These are phyloP conservation scores for Orbilia ellipsospora DNA, from an alignment of 2,329 filamentous ascomycete species.

Conservation along the genomic window DNA sequence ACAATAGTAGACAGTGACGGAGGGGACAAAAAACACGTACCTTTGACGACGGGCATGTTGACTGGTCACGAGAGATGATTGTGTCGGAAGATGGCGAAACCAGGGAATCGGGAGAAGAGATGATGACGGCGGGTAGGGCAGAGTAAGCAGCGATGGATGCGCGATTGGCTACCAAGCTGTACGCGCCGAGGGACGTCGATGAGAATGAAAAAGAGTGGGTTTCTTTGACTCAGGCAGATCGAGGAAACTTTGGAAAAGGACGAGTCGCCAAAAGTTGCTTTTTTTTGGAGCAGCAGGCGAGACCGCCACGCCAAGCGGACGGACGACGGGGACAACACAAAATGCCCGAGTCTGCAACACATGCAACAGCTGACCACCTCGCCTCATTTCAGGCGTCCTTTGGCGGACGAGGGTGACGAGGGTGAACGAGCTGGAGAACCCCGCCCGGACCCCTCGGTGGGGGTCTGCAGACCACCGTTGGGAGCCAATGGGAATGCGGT, in stretches of 20 bases:
- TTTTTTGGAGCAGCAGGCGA: too few species aligned
- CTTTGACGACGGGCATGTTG: slow-evolving; percentile 77
- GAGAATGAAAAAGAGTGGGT: not conserved
- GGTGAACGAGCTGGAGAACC: not conserved
- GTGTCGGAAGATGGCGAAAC: not conserved
- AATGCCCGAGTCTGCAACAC: slow-evolving; percentile 16
- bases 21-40: slow-evolving; percentile 40
- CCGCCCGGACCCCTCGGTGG: slow-evolving; percentile 18
- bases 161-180: slow-evolving; percentile 10
- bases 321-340: not conserved
- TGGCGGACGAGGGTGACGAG: not conserved
- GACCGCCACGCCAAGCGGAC: slow-evolving; percentile 10
- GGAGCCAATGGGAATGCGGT: slow-evolving; percentile 19
- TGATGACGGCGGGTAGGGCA: slow-evolving; percentile 5
- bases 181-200: slow-evolving; percentile 29
- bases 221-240: too few species aligned
- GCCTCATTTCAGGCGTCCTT: slow-evolving; percentile 31
- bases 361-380: slow-evolving; percentile 17
- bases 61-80: slow-evolving; percentile 45
- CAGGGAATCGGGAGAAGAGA: not conserved
- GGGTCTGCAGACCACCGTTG: too few species aligned
- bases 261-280: not conserved
- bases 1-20: not conserved
- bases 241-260: too few species aligned
- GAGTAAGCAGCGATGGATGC: slow-evolving; percentile 15